phyloP scores from a whole-genome alignment of 345 rosid species.

The Turnera subulata region DNA sequence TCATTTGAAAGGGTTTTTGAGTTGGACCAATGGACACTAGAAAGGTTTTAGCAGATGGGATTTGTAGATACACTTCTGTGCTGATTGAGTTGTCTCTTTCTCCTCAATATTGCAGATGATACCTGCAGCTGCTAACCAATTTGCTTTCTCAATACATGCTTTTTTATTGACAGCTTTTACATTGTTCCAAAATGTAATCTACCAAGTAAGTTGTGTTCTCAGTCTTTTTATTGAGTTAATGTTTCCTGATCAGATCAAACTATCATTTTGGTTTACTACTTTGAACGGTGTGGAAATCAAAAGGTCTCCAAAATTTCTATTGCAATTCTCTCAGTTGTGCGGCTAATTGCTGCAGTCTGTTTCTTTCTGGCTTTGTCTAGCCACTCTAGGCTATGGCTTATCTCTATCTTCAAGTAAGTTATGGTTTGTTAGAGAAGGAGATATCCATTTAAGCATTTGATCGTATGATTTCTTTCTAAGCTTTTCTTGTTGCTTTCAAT shows the following conservation, averaged over 20 bases:
- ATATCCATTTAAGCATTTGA: too few species aligned
- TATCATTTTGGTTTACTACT: too few species aligned
- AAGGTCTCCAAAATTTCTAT: conserved; percentile 52
- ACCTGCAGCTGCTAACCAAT: conserved; percentile 89
- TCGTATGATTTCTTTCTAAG: not conserved
- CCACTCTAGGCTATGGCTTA: conserved; percentile 85
- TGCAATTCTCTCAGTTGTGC: conserved; percentile 46
- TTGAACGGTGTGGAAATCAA: too few species aligned
- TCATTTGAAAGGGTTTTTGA: too few species aligned
- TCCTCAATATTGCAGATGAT: conserved; percentile 66
- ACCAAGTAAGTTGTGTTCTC: conserved; percentile 46
- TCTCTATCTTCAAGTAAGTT: conserved; percentile 72
- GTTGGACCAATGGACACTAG: too few species aligned
- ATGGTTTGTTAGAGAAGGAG: not conserved
- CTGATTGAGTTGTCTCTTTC: too few species aligned
- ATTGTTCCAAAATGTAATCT: conserved; percentile 68
- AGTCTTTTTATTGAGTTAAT: not conserved
- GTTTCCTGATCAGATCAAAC: conserved; percentile 43
- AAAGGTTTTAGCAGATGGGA: too few species aligned
- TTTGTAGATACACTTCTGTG: too few species aligned
- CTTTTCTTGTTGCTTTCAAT: not conserved
- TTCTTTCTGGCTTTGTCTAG: conserved; percentile 67
- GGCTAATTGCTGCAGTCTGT: conserved; percentile 61
- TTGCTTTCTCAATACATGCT: too few species aligned
- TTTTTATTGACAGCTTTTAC: too few species aligned